Percentiles rank a stretch among this genome's conserved stretches.
Evolutionary conservation across 2,329 filamentous ascomycete genomes (phyloP).

Genomic region (Nigrograna mackinnonii): DNA sequence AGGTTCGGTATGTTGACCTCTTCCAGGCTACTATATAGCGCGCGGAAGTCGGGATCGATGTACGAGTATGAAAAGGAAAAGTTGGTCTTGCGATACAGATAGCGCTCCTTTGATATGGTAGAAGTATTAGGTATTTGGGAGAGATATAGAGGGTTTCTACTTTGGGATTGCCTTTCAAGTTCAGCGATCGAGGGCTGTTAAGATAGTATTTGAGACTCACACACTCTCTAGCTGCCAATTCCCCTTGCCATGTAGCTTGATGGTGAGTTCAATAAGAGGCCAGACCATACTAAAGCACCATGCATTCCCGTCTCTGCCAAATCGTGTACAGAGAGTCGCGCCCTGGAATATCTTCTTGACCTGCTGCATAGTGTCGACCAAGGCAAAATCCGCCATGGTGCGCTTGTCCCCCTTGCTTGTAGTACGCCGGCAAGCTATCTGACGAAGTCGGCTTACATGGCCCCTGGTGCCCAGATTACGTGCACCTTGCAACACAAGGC

Average conservation of each 20-base stretch:
- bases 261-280: slow-evolving; percentile 15
- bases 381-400: too few relatives aligned
- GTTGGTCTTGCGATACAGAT: slow-evolving; percentile 14
- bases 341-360: background rate
- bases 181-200: too few relatives aligned
- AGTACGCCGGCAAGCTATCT: too few relatives aligned
- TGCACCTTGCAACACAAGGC: too few relatives aligned
- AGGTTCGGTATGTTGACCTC: slow-evolving; percentile 6
- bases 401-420: too few relatives aligned
- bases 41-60: slow-evolving; percentile 9
- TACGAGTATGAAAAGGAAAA: slow-evolving; percentile 18
- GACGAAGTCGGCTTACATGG: too few relatives aligned
- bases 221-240: slow-evolving; percentile 14
- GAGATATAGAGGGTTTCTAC: slow-evolving; percentile 13
- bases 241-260: slow-evolving; percentile 10
- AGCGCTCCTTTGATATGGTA: slow-evolving; percentile 2
- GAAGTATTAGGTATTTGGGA: slow-evolving; percentile 8
- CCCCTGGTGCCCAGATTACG: too few relatives aligned
- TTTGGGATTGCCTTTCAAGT: slow-evolving; percentile 14
- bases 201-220: slow-evolving; percentile 5
- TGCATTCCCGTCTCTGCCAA: slow-evolving; percentile 11
- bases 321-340: background rate
- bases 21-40: slow-evolving; percentile 11
- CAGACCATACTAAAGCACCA: slow-evolving; percentile 14
- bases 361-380: too few relatives aligned